Conservation (phyloP, 2,329 filamentous ascomycete genomes). For the Zasmidium citrigriseum region DNA sequence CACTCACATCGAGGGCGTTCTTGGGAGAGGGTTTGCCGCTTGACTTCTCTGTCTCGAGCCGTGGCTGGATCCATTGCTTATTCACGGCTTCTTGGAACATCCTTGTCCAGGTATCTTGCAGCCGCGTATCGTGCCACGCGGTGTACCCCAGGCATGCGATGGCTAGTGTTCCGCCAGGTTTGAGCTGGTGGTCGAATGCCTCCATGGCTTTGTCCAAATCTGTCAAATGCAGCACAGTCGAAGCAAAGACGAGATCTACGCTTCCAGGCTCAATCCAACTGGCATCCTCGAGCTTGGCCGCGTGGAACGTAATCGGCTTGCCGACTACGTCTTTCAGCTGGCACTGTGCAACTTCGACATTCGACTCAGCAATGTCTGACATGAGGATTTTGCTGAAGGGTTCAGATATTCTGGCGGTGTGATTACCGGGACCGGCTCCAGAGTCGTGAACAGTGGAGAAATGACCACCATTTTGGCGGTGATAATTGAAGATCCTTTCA, state of each 20-base stretch:
- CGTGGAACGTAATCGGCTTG: neutral
- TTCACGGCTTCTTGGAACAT: neutral
- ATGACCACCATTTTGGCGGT: neutral
- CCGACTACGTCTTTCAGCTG: neutral
- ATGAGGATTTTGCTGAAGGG: neutral
- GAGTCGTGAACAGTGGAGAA: neutral
- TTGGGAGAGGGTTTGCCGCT: neutral
- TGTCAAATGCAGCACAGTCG: conserved; percentile 10
- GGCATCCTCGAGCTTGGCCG: conserved; percentile 4
- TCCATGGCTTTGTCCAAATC: conserved; percentile 20
- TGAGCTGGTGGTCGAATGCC: conserved; percentile 20
- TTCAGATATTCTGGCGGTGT: neutral
- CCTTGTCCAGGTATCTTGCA: neutral
- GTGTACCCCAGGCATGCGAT: neutral
- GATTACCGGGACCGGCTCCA: neutral
- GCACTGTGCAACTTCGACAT: neutral
- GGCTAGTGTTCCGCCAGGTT: conserved; percentile 23
- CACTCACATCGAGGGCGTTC: neutral
- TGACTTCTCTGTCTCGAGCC: neutral
- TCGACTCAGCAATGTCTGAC: neutral
- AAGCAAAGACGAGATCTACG: conserved; percentile 7
- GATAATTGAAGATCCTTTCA: neutral
- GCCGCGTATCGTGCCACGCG: neutral
- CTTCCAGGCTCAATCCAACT: neutral
- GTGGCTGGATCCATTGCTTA: neutral